These are phyloP conservation scores for Podaxis carcinomalis DNA, from an alignment of 768 basidiomycete genomes.

Conservation along the genomic window DNA sequence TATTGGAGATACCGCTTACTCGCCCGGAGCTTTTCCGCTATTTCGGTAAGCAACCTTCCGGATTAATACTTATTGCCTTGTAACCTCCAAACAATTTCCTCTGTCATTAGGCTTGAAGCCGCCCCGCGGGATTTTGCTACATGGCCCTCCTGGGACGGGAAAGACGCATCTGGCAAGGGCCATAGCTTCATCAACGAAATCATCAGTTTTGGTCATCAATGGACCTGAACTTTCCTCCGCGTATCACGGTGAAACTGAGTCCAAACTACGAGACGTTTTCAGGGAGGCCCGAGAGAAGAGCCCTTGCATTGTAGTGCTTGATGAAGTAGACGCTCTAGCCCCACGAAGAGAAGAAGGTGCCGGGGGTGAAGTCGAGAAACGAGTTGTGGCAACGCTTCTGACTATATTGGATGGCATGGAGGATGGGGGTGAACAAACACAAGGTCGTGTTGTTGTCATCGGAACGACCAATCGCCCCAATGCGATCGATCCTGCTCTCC, in stretches of 20 bases:
- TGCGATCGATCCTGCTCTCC: constrained; percentile 89
- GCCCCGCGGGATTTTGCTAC: constrained; percentile 90
- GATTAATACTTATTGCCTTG: not conserved
- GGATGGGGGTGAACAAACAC: constrained; percentile 37
- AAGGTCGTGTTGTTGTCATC: constrained; percentile 81
- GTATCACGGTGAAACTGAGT: constrained; percentile 97
- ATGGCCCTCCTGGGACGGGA: constrained; percentile 96
- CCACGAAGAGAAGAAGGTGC: constrained; percentile 86
- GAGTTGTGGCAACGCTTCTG: constrained; percentile 92
- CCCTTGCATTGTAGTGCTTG: constrained; percentile 91
- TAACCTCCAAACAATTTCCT: not conserved
- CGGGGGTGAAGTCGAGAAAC: constrained; percentile 92
- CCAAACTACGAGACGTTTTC: constrained; percentile 86
- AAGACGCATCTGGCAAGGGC: constrained; percentile 96
- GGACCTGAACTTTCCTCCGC: constrained; percentile 94
- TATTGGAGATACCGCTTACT: constrained; percentile 30
- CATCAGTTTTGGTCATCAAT: constrained; percentile 89
- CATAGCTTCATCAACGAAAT: constrained; percentile 82
- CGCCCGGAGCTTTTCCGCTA: constrained; percentile 29
- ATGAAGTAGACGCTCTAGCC: constrained; percentile 94
- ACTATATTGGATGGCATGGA: constrained; percentile 94
- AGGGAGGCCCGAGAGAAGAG: constrained; percentile 73
- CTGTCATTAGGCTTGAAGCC: constrained; percentile 70
- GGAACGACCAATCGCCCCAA: constrained; percentile 96
- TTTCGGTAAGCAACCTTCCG: constrained; percentile 21